Base-by-base conservation (phyloP, 1,139 yeast species). In the Nakaseomyces bracarensis region DNA sequence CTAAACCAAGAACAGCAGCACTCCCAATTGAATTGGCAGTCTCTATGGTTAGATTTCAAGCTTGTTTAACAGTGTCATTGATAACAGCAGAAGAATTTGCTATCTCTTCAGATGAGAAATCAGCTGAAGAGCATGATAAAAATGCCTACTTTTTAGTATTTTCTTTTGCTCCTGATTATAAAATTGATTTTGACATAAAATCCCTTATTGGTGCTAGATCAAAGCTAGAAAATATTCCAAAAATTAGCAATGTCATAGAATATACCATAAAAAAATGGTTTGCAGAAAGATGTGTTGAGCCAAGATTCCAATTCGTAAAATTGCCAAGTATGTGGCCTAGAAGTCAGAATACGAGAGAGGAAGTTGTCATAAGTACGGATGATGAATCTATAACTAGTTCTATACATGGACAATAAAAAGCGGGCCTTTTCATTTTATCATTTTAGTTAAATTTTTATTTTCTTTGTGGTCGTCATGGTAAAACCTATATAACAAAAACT, bases 291-390 rank as follows among this genome's bases (percentile, higher is more conserved):
- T 86, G 96, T 57, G 94, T 93, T 6, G 94, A 86, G 52, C 99
- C 99, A 1, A 70, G 95, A 49, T 89, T 82, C 55, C 95, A 86
- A 61, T 81, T 84, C 41, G 78, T 91, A 16, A 75, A 74, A 51
- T 64, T 91, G 28, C 98, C 98, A 1, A 79, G 86, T 34, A 67
- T 89, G 57, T 89, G 97, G 96, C 95, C 96, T 3, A 68, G 93
- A 50, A 74, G 81, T 47, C 81, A 82, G 57, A 83, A 81, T 50
- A 83, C 91, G 1, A 66, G 76, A 51, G 69, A 70, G 42, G 68
- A 68, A 18, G 57, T 51, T 39, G 21, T 45, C 33, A 13, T 36
- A 35, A 16, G 20, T 13, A 33, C 36, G 14, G 36, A 33, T 20
- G 36, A 33, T 20, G 36, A 33, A 21, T 33, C 36, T 13, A 19